These are phyloP conservation scores for Clitopilus passeckerianus DNA, from an alignment of 768 basidiomycete species.

Conservation along the genomic window DNA sequence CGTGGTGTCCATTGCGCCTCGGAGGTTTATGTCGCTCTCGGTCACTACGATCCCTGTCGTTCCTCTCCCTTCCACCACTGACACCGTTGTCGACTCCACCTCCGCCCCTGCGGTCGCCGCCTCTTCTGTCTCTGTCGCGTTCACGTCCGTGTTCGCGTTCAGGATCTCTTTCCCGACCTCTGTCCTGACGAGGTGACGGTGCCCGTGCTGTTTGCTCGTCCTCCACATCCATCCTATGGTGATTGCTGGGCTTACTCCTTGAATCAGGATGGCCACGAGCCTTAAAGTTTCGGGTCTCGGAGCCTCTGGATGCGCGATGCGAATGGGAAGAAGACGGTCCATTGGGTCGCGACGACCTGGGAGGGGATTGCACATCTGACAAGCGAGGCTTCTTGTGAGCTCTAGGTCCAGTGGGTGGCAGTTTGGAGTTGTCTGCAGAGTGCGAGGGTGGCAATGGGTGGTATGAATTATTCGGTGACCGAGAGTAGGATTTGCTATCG, in stretches of 20 bases:
- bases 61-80: conserved; percentile 9
- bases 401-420: conserved; percentile 74
- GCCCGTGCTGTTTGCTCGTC: conserved; percentile 42
- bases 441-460: conserved; percentile 23
- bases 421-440: conserved; percentile 29
- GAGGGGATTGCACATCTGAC: conserved; percentile 39
- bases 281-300: conserved; percentile 16
- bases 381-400: conserved; percentile 77
- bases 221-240: conserved; percentile 51
- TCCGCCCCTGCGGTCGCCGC: conserved; percentile 28
- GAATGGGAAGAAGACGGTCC: conserved; percentile 17
- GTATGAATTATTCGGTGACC: conserved; percentile 44
- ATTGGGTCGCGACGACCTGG: conserved; percentile 21
- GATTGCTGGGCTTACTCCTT: conserved; percentile 16
- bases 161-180: conserved; percentile 22
- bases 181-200: conserved; percentile 32
- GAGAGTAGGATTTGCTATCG: conserved; percentile 32
- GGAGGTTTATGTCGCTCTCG: conserved; percentile 22
- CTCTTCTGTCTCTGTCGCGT: conserved; percentile 28
- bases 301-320: conserved; percentile 20
- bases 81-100: conserved; percentile 23
- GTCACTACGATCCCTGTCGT: conserved; percentile 12
- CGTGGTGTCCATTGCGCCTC: conserved; percentile 39
- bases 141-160: conserved; percentile 33
- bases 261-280: conserved; percentile 16